Percentiles rank a stretch among this genome's conserved stretches.
Conservation (phyloP, 2,329 filamentous ascomycete species). For the Apiospora koreana region DNA sequence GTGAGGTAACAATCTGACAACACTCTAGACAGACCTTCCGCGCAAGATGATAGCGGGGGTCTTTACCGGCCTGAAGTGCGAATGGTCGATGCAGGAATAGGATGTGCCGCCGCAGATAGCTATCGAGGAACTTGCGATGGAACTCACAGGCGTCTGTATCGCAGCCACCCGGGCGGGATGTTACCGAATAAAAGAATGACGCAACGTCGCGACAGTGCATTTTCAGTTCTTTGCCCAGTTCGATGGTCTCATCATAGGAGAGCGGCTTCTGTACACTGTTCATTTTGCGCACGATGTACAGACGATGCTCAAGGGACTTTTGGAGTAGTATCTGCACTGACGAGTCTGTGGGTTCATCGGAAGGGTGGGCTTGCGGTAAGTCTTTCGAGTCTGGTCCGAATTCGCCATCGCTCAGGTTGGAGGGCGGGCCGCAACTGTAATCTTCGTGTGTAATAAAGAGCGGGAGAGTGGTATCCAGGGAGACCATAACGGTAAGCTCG, state of each 20-base stretch:
- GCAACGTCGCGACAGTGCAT: conserved; percentile 25
- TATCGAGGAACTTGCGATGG: conserved; percentile 27
- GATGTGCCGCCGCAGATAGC: conserved; percentile 25
- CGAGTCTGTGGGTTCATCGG: conserved; percentile 19
- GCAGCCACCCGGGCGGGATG: not conserved
- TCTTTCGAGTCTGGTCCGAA: not conserved
- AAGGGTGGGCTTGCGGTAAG: not conserved
- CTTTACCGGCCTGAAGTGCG: conserved; percentile 20
- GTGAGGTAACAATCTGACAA: conserved; percentile 24
- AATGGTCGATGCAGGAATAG: conserved; percentile 27
- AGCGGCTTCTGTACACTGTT: conserved; percentile 19
- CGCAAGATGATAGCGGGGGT: conserved; percentile 25
- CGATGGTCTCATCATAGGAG: conserved; percentile 19
- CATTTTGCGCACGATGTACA: conserved; percentile 22
- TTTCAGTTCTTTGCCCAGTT: conserved; percentile 19
- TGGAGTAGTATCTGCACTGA: conserved; percentile 24
- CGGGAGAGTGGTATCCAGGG: conserved; percentile 25
- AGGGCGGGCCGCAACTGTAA: conserved; percentile 20
- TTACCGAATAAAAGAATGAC: conserved; percentile 18
- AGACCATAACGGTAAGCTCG: conserved; percentile 25
- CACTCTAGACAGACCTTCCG: conserved; percentile 27
- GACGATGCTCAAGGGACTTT: conserved; percentile 24
- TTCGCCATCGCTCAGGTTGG: conserved; percentile 23
- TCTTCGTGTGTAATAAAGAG: conserved; percentile 20
- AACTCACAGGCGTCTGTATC: conserved; percentile 16